Evolutionary conservation across 768 basidiomycete genomes (phyloP).

Genomic region (Xerocomellus intermedius): DNA sequence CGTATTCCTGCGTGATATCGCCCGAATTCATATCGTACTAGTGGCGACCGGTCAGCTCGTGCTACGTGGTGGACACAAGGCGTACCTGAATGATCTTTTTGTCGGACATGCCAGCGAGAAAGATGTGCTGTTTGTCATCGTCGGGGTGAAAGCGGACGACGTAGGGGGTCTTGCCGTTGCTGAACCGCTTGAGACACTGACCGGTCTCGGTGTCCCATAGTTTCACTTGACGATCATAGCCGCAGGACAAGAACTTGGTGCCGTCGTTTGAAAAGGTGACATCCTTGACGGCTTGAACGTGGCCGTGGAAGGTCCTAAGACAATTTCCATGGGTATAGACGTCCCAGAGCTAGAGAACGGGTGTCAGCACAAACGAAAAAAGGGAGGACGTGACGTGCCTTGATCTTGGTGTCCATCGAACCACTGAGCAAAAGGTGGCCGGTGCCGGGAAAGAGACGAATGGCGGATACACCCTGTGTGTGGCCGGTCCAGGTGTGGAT

Average conservation of each 20-base stretch:
- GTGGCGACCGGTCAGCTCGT: not conserved
- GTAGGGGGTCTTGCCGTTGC: conserved; percentile 97
- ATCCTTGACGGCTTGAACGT: conserved; percentile 95
- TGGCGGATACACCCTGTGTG: conserved; percentile 92
- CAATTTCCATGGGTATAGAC: conserved; percentile 97
- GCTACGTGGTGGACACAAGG: not conserved
- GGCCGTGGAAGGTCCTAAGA: conserved; percentile 94
- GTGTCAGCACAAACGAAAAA: not conserved
- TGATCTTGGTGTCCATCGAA: conserved; percentile 98
- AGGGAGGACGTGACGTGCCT: conserved; percentile 47
- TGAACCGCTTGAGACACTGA: conserved; percentile 94
- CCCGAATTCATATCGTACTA: conserved; percentile 95
- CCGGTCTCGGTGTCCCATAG: conserved; percentile 99
- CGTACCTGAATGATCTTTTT: conserved; percentile 97
- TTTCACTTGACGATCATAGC: conserved; percentile 97
- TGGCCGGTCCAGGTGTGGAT: conserved; percentile 99
- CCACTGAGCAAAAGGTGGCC: conserved; percentile 93
- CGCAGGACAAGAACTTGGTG: conserved; percentile 83
- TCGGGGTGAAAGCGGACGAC: conserved; percentile 96
- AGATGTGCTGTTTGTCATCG: conserved; percentile 92
- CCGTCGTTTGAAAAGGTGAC: conserved; percentile 95
- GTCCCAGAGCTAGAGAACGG: conserved; percentile 79
- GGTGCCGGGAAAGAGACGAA: conserved; percentile 88
- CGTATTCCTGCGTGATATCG: conserved; percentile 97
- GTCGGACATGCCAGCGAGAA: conserved; percentile 98